Evolutionary conservation across 2,329 filamentous ascomycete species (phyloP), one percentile per base, ranked within the genome.

Genomic region (Aspergillus ochraceoroseus): DNA sequence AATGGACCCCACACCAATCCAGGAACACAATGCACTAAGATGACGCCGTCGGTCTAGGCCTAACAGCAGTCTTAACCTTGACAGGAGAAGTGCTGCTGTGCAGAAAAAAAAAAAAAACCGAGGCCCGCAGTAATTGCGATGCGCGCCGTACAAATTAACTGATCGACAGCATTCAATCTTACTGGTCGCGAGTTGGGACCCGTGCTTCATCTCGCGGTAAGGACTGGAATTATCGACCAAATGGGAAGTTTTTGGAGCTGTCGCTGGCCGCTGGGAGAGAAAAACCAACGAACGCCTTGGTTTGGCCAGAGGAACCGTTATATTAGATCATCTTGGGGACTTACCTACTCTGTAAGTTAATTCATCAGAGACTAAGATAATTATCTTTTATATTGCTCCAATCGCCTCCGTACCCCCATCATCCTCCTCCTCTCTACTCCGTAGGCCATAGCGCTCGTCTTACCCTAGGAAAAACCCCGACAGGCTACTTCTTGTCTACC

Each of bases 1-100:
- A 31, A 22, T 28, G 13, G 38, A 41, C 48, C 41, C 46, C 44
- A 49, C 44, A 48, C 31, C 33, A 23, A 45, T 39, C 38, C 47
- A 52, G 48, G 50, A 41, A 53, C 52, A 40, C 45, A 27, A 17
- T 23, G 33, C 43, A 27, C 48, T 51, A 51, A 44, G 27, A 43
- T 31, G 36, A 52, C 48, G 47, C 54, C 49, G 45, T 49, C 46
- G 44, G 50, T 52, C 54, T 55, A 51, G 55, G 43, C 54, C 46
- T 48, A 31, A 41, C 41, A 34, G 36, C 53, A 48, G 51, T 38
- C 46, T 48, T 44, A 56, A 55, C 51, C 35, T 52, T 49, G 46
- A 47, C 20, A 28, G 42, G 31, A 45, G 28, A 28, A n/a, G n/a
- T n/a, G n/a, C n/a, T 38, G 33, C 33, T 23, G 17, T 28, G 38